These are phyloP conservation scores for Solidago caesia DNA, from an alignment of 129 eudicot genomes.

Conservation along the genomic window DNA sequence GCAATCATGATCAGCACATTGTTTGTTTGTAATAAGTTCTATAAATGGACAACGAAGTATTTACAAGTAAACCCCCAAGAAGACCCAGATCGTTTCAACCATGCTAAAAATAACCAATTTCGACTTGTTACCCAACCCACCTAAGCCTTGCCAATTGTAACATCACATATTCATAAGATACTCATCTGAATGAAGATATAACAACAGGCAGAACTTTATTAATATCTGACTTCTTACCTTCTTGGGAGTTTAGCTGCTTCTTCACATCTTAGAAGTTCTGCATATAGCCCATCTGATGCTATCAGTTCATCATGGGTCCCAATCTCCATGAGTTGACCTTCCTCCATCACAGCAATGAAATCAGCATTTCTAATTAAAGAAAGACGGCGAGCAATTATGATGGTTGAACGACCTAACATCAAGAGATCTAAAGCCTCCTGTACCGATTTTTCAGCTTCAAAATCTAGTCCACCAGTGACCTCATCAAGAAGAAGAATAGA, in stretches of 20 bases:
- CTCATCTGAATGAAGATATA: not conserved
- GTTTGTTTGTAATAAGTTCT: too few species aligned
- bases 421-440: slow-evolving; percentile 95
- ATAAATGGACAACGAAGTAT: too few species aligned
- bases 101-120: not conserved
- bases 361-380: slow-evolving; percentile 91
- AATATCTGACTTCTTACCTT: slow-evolving; percentile 44
- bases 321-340: slow-evolving; percentile 93
- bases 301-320: slow-evolving; percentile 95
- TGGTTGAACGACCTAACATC: slow-evolving; percentile 93
- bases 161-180: not conserved
- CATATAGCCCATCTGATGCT: slow-evolving; percentile 82
- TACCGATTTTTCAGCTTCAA: slow-evolving; percentile 95
- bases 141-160: not conserved
- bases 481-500: slow-evolving; percentile 93
- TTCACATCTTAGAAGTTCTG: slow-evolving; percentile 90
- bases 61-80: not conserved
- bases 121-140: not conserved
- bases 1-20: too few species aligned
- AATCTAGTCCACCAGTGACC: slow-evolving; percentile 97
- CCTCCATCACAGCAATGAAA: slow-evolving; percentile 96
- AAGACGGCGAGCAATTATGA: slow-evolving; percentile 85
- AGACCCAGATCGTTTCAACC: not conserved
- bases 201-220: not conserved
- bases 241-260: slow-evolving; percentile 99